Conservation (phyloP, 441 rosid species). For the Raphanus hybrid region DNA sequence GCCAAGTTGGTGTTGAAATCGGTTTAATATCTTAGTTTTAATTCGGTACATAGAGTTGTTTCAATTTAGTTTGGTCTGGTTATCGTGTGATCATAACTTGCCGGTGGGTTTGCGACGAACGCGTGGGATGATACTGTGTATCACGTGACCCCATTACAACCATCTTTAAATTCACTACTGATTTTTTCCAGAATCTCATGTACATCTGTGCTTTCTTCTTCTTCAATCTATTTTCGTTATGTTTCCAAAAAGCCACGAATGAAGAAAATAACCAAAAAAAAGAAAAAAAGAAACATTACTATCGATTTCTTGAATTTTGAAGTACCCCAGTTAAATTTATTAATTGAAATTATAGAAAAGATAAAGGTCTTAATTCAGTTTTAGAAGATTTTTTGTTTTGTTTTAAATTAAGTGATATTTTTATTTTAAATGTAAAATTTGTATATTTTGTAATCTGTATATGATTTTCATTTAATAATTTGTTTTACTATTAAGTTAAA, state of each 20-base stretch:
- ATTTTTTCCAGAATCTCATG: conserved; percentile 23
- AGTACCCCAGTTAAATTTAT: too few relatives aligned
- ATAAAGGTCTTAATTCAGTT: too few relatives aligned
- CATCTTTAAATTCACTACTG: conserved; percentile 27
- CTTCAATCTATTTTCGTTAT: conserved; percentile 3
- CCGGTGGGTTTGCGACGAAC: conserved; percentile 33
- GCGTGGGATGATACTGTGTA: conserved; percentile 22
- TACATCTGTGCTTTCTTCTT: conserved; percentile 27
- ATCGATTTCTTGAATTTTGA: too few relatives aligned
- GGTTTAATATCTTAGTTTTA: neutral
- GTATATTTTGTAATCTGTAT: too few relatives aligned
- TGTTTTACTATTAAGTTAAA: neutral
- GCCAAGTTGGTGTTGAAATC: neutral
- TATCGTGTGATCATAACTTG: conserved; percentile 25
- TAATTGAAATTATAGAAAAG: too few relatives aligned
- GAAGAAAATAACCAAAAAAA: neutral
- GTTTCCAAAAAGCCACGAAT: conserved; percentile 13
- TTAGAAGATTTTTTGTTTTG: too few relatives aligned
- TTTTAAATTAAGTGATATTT: too few relatives aligned
- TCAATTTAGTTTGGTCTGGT: neutral
- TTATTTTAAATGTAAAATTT: too few relatives aligned
- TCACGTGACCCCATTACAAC: conserved; percentile 30
- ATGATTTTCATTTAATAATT: neutral
- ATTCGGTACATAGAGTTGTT: neutral
- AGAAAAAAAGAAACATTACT: too few relatives aligned